Evolutionary conservation across 2,329 filamentous ascomycete species (phyloP).

Genomic region (Myrmaecium sp.): DNA sequence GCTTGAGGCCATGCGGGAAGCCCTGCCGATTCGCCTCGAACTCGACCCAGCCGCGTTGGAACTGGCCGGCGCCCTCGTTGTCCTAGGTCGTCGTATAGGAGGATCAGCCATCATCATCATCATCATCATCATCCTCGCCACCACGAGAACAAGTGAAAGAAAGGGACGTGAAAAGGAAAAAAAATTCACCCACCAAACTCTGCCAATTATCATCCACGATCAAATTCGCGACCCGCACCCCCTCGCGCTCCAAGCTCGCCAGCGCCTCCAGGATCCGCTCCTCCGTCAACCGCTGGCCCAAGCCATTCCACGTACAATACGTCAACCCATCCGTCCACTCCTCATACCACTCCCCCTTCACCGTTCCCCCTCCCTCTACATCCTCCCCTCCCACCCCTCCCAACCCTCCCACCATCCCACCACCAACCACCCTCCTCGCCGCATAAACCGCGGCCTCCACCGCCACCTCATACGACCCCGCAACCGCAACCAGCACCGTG

Average conservation of each 20-base stretch:
- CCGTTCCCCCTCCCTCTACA: too few relatives aligned
- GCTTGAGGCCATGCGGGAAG: conserved; percentile 67
- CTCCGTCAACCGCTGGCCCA: conserved; percentile 70
- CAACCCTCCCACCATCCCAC: conserved; percentile 31
- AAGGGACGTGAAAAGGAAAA: too few relatives aligned
- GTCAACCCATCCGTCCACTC: conserved; percentile 86
- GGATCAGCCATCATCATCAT: conserved; percentile 12
- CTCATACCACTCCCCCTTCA: conserved; percentile 53
- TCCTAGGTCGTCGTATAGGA: conserved; percentile 35
- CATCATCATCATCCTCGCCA: conserved; percentile 34
- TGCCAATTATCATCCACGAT: conserved; percentile 99
- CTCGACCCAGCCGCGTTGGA: conserved; percentile 30
- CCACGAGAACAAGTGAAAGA: too few relatives aligned
- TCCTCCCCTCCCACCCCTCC: conserved; percentile 29
- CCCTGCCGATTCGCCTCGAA: conserved; percentile 71
- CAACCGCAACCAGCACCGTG: conserved; percentile 52
- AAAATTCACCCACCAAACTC: conserved; percentile 38
- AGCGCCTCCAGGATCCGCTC: conserved; percentile 64
- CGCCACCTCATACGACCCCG: conserved; percentile 55
- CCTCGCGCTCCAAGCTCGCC: conserved; percentile 48
- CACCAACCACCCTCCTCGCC: conserved; percentile 48
- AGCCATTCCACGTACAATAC: conserved; percentile 92
- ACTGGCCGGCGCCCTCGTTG: conserved; percentile 34
- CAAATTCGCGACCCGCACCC: conserved; percentile 64
- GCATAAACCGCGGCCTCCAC: conserved; percentile 76